Percentiles rank a stretch among this genome's conserved stretches.
phyloP scores from a whole-genome alignment of 176 grass and related monocot genomes.

The Bothriochloa decipiens region DNA sequence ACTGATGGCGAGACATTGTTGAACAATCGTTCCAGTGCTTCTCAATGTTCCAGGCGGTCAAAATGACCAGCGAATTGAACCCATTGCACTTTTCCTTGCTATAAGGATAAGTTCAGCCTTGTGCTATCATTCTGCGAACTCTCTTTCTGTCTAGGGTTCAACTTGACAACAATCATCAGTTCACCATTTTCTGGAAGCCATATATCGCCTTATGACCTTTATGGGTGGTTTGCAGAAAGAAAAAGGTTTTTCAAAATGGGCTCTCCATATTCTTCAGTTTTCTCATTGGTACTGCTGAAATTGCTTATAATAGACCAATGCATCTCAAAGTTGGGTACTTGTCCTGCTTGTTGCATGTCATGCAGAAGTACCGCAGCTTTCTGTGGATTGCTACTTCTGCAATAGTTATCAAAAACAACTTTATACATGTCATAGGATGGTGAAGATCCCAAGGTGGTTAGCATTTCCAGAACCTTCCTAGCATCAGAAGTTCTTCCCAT shows the following conservation, averaged over 20 bases:
- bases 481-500: conserved; percentile 72
- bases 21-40: not conserved
- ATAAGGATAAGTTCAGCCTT: not conserved
- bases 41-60: not conserved
- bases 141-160: not conserved
- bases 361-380: conserved; percentile 70
- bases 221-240: conserved; percentile 28
- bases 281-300: conserved; percentile 60
- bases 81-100: not conserved
- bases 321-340: conserved; percentile 86
- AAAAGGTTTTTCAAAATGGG: conserved; percentile 73
- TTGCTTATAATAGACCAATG: conserved; percentile 98
- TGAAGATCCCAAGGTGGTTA: conserved; percentile 48
- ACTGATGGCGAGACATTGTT: not conserved
- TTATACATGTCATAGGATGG: conserved; percentile 80
- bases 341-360: conserved; percentile 85
- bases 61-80: not conserved
- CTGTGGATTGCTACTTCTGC: conserved; percentile 54
- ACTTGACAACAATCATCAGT: not conserved
- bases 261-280: conserved; percentile 42
- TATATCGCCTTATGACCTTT: conserved; percentile 40
- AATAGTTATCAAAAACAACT: conserved; percentile 71
- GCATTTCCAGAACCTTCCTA: conserved; percentile 56
- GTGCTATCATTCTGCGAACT: not conserved
- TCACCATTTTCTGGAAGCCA: conserved; percentile 15